Evolutionary conservation across 2,329 filamentous ascomycete genomes (phyloP), one percentile per base, ranked within the genome.

Genomic region (Colletotrichum cordylinicola): DNA sequence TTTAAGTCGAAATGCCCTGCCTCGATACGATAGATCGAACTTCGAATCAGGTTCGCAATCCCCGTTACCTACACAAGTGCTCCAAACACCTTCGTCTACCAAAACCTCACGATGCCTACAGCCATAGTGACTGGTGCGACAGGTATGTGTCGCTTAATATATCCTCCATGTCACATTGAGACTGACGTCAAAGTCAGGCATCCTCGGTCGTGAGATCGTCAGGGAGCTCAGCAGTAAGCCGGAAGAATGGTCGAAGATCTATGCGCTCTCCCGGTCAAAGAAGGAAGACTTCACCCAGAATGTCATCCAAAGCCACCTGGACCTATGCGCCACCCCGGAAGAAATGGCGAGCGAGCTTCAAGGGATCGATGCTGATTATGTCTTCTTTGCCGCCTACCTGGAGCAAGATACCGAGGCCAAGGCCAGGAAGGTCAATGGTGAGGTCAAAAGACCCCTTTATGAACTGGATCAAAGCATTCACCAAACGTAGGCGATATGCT

Each of bases 401-500:
- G 74, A 81, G 37, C 75, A 79, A 58, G 70, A 48, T 78, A 61
- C 16, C 27, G 58, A 61, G 58, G 58, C 58, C 62, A 76, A 79
- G 31, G 79, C 77, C 58, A 78, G 79, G 72, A 39, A 79, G 5
- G 78, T 82, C 52, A 83, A 83, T 66, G 84, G 60, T 64, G n/a
- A 21, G 60, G 6, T 18, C 10, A n/a, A 6, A 6, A 15, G 10
- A 29, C 35, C 21, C 35, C 21, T 16, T 21, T 1, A 65, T 29
- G 18, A 27, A 39, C 2, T 31, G 7, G 7, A 31, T 0, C 6
- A 9, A 27, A 21, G 8, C n/a, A 65, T 39, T 48, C 18, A 48
- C 6, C 10, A 48, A 10, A 33, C 8, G 12, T 2, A 64, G 60
- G 86, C 9, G 81, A 80, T 27, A 87, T 90, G 85, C 82, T 90